Conservation (phyloP, 73 alveolate species). For the Paramecium biaurelia region DNA sequence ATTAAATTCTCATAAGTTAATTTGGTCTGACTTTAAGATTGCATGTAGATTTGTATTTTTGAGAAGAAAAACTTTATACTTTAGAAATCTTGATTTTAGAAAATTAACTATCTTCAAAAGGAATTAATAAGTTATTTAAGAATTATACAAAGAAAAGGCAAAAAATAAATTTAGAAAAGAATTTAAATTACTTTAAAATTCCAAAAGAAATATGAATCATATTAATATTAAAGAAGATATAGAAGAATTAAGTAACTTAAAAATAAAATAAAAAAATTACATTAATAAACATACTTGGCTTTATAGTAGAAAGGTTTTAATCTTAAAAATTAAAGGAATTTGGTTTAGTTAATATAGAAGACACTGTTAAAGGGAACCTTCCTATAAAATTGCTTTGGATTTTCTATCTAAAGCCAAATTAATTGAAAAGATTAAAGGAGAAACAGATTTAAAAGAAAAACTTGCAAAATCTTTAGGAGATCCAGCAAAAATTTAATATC, state of each 20-base stretch:
- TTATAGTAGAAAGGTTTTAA: background rate
- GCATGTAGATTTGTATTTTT: background rate
- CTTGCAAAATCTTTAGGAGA: background rate
- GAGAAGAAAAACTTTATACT: background rate
- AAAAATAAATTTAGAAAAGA: slow-evolving; percentile 7
- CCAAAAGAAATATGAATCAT: background rate
- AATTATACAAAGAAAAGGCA: background rate
- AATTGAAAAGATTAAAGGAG: background rate
- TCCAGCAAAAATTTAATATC: background rate
- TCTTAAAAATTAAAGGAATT: background rate
- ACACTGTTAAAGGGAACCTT: background rate
- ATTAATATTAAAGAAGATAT: background rate
- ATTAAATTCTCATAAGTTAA: background rate
- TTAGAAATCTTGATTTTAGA: slow-evolving; percentile 2
- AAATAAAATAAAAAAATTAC: background rate
- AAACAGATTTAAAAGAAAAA: background rate
- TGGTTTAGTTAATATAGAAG: slow-evolving; percentile 25
- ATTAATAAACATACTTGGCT: slow-evolving; percentile 26
- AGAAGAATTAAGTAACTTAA: background rate
- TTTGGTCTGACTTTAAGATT: background rate
- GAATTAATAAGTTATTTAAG: background rate
- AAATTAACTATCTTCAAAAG: background rate
- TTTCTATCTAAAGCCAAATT: background rate
- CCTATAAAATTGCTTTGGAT: background rate
- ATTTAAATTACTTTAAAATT: background rate